Base-by-base conservation (phyloP, 495 filamentous ascomycete genomes). In the Penicillium macrosclerotiorum region DNA sequence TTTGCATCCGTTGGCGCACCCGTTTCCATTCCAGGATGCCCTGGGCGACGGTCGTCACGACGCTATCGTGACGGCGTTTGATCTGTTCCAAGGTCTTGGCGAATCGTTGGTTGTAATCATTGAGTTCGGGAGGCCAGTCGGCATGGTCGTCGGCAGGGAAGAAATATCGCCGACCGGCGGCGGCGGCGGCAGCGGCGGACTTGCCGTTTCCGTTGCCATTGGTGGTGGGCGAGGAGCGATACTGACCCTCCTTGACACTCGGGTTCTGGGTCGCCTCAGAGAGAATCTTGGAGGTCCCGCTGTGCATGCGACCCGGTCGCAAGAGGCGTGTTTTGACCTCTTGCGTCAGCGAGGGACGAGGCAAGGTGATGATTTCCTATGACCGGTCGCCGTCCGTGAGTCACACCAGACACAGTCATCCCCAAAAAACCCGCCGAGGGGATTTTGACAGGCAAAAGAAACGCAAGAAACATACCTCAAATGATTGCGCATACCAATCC, bases 401-500 rank as follows among this genome's bases (percentile, higher is more conserved):
- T 43, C 39, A 52, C 38, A 27, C 25, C 12, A 3, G n/a, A n/a
- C n/a, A n/a, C n/a, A n/a, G n/a, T n/a, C n/a, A n/a, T n/a, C n/a
- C 37, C 16, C 13, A 32, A 3, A 17, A 34, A 46, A 23, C 24
- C 6, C 16, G 33, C 33, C 20, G 42, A 13, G 20, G 18, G 13
- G 33, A 13, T 8, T 13, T 8, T 3, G 2, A 36, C 19, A 8
- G 18, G 14, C 1, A 29, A 8, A 20, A 29, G 16, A 27, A 7
- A 27, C 34, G 17, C 25, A 27, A 51, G 47, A 52, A 34, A 53
- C 64, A 52, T 80, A 97, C 92, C 83, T 98, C 92, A 63, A 98
- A 97, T 40, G 94, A 97, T 71, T 98, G 94, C 49, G 93, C 94
- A 69, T 98, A 98, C 93, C 93, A 98, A 53, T 96, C 90, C 67